Evolutionary conservation across 1,284 basidiomycete species (phyloP), one percentile per base, ranked within the genome.

Genomic region (Austroboletus niveus): DNA sequence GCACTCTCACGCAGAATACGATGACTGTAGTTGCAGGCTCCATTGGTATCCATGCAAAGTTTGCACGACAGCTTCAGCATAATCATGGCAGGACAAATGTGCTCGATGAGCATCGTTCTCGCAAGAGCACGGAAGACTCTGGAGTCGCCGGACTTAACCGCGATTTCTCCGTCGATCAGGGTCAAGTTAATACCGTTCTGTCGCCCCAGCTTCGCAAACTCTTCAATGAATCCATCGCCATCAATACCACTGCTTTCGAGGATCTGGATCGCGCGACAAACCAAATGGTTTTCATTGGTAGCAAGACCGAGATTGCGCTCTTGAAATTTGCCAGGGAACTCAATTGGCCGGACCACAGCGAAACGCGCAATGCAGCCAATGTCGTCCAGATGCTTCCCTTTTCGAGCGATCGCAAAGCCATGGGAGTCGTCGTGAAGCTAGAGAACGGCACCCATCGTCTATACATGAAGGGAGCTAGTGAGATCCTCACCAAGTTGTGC

Each of bases 11-110:
- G 0, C 89, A 94, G 66, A 98, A 98, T 75, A 78, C 78, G 63
- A 99, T 99, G 96, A 84, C 86, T 15, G 89, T 99, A 61, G 96
- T 99, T 47, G 94, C 96, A 14, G 96, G 96, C 36, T 94, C 94
- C 29, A 77, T 98, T 49, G 96, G 96, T 34, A 83, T 97, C 47
- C 87, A 94, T 61, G 89, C 89, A 67, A 98, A 98, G 72, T 98
- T 98, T 63, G 95, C 94, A 22, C 82, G 84, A 43, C 76, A 79
- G 22, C 79, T 98, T 39, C 76, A 84, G 56, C 85, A 91, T 50
- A 94, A 96, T 69, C 72, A 77, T 39, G 72, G 78, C 1, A 83
- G 92, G 45, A 82, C 87, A 56, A 92, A 95, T 64, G 88, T 85
- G 34, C 81, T 85, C 54, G 81, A 85, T 40, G 74, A 79, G 42